Evolutionary conservation across 257 asterid species (phyloP), one percentile per base, ranked within the genome.

Genomic region (Eustoma russellianum): DNA sequence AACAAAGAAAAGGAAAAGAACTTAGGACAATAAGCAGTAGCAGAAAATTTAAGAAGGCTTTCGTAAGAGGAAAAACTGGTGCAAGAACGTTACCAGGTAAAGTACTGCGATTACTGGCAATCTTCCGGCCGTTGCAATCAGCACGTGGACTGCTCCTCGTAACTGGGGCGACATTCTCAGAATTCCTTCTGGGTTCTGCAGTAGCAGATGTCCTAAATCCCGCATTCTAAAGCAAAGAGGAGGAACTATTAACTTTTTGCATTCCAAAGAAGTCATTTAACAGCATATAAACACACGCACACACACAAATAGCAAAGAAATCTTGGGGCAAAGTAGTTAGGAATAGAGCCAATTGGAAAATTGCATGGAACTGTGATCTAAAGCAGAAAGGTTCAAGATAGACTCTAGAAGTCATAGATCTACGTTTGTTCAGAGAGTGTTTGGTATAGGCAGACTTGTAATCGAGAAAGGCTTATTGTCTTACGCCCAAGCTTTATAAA

Each of bases 41-140:
- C 43, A 38, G 46, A 41, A 45, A 52, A 44, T 59, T 28, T 53
- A 55, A 52, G 46, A 24, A 38, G 43, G 7, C 43, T 7, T 38
- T 11, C 12, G 12, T 38, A 38, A 38, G 43, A 38, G 12, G 43
- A 11, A 54, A 40, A 53, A 64, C 52, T 56, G 47, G 62, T 61
- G 35, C 17, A 24, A 53, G 49, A 30, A 41, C 28, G 47, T 69
- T 85, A 92, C 95, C 97, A 69, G 85, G 54, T 61, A 72, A 59
- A 56, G 68, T 57, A 66, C 76, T 65, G 72, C 82, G 88, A 68
- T 59, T 64, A 66, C 66, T 57, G 50, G 77, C 84, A 57, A 69
- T 76, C 74, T 78, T 81, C 67, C 86, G 85, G 48, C 64, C 62
- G 77, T 63, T 75, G 15, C 74, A 86, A 56, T 88, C 84, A 28